Percentiles rank a stretch among this genome's conserved stretches.
These are phyloP conservation scores for Suhomyces prunicola DNA, from an alignment of 805 yeast genomes.

Conservation along the genomic window DNA sequence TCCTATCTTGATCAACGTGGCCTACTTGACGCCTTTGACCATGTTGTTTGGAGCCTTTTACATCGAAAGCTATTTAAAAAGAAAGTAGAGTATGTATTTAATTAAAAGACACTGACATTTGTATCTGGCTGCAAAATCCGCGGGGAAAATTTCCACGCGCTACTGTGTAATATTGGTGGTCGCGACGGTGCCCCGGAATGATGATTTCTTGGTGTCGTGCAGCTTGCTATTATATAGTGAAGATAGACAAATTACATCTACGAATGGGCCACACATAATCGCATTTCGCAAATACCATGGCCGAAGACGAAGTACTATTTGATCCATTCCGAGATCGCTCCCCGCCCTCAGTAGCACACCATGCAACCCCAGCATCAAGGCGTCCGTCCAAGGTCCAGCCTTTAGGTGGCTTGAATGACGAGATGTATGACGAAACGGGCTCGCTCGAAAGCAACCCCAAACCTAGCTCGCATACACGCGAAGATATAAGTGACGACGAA, in stretches of 20 bases:
- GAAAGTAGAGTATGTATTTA: constrained; percentile 4
- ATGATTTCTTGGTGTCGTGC: not conserved
- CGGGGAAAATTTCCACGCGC: not conserved
- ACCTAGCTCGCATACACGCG: not conserved
- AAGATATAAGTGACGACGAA: constrained; percentile 1
- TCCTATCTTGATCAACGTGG: constrained; percentile 59
- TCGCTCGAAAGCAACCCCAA: constrained; percentile 3
- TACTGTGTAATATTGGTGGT: not conserved
- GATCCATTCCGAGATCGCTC: not conserved
- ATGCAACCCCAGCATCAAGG: not conserved
- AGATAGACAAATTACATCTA: not conserved
- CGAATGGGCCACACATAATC: not conserved
- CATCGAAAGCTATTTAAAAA: constrained; percentile 52
- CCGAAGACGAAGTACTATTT: not conserved
- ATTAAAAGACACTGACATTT: not conserved
- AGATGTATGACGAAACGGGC: not conserved
- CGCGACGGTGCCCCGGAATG: not conserved
- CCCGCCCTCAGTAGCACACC: not conserved
- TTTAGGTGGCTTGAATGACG: not conserved
- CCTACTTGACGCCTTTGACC: constrained; percentile 66
- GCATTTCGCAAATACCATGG: not conserved
- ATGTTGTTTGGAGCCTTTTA: constrained; percentile 62
- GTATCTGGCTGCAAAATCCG: not conserved
- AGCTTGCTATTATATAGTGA: not conserved
- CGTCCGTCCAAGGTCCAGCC: not conserved